Evolutionary conservation across 768 basidiomycete genomes (phyloP), one percentile per base, ranked within the genome.

Genomic region (Rhodotorula paludigena): DNA sequence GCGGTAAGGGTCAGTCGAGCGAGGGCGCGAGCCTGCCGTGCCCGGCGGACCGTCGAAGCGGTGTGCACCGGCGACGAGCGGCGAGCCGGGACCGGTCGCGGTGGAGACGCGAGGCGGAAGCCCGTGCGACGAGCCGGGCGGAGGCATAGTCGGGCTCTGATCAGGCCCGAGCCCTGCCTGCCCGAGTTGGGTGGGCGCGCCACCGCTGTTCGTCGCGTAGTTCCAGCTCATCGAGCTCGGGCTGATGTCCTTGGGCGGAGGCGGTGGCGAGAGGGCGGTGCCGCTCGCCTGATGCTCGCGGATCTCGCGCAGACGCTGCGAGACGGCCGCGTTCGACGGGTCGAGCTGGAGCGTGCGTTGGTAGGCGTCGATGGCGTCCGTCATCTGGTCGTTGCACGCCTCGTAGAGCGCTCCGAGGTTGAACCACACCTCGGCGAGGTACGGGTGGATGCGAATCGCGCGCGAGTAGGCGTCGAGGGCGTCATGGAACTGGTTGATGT

Each of bases 401-500:
- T 99, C 96, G 77, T 99, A 99, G 0, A 99, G 83, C 69, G 87
- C 89, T 48, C 96, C 96, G 45, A 99, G 85, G 80, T 98, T 93
- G 78, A 94, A 98, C 92, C 92, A 93, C 12, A 93, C 90, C 73
- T 86, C 88, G 56, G 85, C 85, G 75, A 99, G 97, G 82, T 94
- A 98, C 0, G 96, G 96, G 77, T 98, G 97, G 80, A 99, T 93
- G 69, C 94, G 88, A 75, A 99, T 98, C 18, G 96, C 96, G 23
- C 94, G 89, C 36, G 96, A 98, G 79, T 99, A 99, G 16, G 96
- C 96, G 76, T 99, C 96, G 44, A 99, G 86, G 5, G 94, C 94
- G 76, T 99, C 96, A 59, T 93, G 91, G 82, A 90, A 99, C 77
- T 99, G 96, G 80, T 97, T 98, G 82, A 99, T 97, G 78, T 99